Conservation (phyloP, 257 asterid species). For the Striga asiatica region DNA sequence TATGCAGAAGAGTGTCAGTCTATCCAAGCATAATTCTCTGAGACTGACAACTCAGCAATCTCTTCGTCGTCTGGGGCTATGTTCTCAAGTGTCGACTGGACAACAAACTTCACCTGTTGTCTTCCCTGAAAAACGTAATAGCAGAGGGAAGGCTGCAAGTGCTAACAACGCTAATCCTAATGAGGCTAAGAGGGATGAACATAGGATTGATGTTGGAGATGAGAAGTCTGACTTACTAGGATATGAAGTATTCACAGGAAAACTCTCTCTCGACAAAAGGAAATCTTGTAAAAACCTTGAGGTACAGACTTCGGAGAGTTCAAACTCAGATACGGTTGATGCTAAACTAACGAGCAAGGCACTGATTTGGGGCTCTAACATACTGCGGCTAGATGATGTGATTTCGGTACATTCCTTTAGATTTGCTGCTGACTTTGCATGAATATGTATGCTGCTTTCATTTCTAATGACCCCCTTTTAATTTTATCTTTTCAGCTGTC, state of each 20-base stretch:
- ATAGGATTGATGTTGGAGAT: conserved; percentile 81
- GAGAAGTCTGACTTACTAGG: conserved; percentile 87
- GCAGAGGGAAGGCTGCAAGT: conserved; percentile 46
- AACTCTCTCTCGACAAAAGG: conserved; percentile 55
- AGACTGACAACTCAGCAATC: conserved; percentile 68
- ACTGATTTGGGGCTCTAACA: conserved; percentile 65
- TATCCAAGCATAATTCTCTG: conserved; percentile 62
- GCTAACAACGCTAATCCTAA: conserved; percentile 34
- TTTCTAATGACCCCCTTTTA: conserved; percentile 11
- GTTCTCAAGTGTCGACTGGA: conserved; percentile 69
- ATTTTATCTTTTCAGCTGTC: conserved; percentile 58
- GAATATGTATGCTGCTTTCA: conserved; percentile 11
- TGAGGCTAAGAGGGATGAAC: conserved; percentile 53
- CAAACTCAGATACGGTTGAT: conserved; percentile 48
- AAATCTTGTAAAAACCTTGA: conserved; percentile 39
- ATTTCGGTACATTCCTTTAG: conserved; percentile 50
- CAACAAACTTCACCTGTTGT: conserved; percentile 88
- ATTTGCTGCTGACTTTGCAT: conserved; percentile 6
- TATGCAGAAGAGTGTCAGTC: conserved; percentile 72
- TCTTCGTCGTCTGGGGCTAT: conserved; percentile 80
- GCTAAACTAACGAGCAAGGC: conserved; percentile 92
- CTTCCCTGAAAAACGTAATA: conserved; percentile 75
- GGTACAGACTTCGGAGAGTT: conserved; percentile 40
- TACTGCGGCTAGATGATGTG: conserved; percentile 65
- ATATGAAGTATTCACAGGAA: conserved; percentile 68